Conservation (phyloP, 192 early-diverging fungal species). For the Allomyces macrogynus region DNA sequence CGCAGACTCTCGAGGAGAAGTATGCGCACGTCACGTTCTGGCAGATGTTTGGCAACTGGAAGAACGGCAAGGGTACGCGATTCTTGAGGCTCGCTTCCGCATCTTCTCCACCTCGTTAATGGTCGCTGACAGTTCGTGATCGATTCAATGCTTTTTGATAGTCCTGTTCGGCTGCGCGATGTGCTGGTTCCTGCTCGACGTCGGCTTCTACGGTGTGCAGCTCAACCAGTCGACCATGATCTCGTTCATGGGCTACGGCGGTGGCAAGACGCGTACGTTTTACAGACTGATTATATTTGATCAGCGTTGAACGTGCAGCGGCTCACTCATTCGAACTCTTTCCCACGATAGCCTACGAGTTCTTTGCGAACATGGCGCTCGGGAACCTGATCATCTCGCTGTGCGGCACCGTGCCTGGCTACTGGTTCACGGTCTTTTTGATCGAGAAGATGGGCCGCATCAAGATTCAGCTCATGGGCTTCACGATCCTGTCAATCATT, state of each 20-base stretch:
- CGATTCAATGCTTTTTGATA: no score
- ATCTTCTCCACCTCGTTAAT: no score
- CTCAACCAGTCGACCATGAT: conserved; percentile 60
- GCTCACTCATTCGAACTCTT: no score
- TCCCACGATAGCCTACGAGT: neutral
- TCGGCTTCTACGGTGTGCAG: conserved; percentile 67
- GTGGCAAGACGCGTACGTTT: neutral
- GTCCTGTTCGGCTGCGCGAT: conserved; percentile 52
- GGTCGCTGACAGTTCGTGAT: no score
- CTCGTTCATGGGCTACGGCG: conserved; percentile 1
- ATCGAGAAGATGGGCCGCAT: conserved; percentile 81
- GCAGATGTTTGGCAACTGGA: conserved; percentile 45
- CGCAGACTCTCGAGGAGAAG: neutral
- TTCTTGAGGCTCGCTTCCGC: no score
- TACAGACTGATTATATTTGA: no score
- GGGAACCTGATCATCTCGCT: conserved; percentile 84
- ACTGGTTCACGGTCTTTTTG: conserved; percentile 79
- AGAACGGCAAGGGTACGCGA: conserved; percentile 34
- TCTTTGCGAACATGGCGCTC: conserved; percentile 42
- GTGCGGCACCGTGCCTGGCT: conserved; percentile 76
- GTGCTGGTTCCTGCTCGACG: conserved; percentile 56
- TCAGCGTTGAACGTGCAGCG: no score
- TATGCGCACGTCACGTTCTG: neutral
- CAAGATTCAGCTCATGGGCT: conserved; percentile 82
- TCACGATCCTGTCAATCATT: conserved; percentile 49